Percentiles rank a stretch among this genome's conserved stretches.
Conservation (phyloP, 106 monocot genomes). For the Dendrobium nobile region DNA sequence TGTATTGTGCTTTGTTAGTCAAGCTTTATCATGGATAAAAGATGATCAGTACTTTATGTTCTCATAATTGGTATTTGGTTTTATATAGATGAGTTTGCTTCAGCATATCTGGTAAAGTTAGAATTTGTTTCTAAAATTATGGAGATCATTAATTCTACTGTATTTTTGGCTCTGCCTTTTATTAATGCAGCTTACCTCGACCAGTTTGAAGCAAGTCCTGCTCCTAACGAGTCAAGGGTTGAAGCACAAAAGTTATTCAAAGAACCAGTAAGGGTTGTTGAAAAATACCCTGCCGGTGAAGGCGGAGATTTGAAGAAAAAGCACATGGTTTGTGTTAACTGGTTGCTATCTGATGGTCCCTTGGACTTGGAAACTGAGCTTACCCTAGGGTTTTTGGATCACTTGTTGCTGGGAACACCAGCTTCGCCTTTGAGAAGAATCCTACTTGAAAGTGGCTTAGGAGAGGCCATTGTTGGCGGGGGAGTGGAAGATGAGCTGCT, state of each 20-base stretch:
- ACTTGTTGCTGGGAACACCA: constrained; percentile 89
- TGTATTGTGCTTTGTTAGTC: background rate
- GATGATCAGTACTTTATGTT: background rate
- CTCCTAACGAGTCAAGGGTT: constrained; percentile 69
- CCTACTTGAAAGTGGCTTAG: constrained; percentile 84
- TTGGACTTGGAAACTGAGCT: constrained; percentile 85
- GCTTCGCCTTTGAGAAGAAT: constrained; percentile 87
- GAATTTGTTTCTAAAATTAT: background rate
- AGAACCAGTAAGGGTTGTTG: constrained; percentile 62
- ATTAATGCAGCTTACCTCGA: constrained; percentile 74
- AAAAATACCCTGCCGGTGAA: constrained; percentile 84
- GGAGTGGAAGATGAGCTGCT: constrained; percentile 95
- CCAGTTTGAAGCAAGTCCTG: constrained; percentile 66
- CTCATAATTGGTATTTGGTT: background rate
- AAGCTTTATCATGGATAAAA: constrained; percentile 1
- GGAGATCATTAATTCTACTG: background rate
- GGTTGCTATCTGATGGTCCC: constrained; percentile 78
- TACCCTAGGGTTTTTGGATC: constrained; percentile 80
- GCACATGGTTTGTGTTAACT: constrained; percentile 94
- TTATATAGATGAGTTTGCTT: background rate
- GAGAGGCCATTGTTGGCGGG: constrained; percentile 92
- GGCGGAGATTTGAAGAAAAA: constrained; percentile 70
- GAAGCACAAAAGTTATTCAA: constrained; percentile 79
- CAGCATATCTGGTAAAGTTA: background rate
- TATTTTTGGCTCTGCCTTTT: background rate